Evolutionary conservation across 148 eudicot genomes (phyloP).

Genomic region (Silene latifolia): DNA sequence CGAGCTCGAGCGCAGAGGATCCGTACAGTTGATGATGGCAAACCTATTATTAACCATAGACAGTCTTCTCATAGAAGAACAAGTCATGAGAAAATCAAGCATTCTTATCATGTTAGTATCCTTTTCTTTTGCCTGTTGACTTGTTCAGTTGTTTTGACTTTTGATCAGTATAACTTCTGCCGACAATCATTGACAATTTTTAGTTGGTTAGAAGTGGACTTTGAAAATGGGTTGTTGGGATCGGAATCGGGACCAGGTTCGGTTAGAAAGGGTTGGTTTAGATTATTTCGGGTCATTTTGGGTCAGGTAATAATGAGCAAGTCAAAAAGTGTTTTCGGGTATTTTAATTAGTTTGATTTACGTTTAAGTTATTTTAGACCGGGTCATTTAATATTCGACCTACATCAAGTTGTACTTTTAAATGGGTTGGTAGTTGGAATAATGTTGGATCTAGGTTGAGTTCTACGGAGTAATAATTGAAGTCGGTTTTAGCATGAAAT

Average conservation of each 20-base stretch:
- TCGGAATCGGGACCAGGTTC: not conserved
- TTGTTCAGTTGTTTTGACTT: not conserved
- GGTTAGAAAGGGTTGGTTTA: not conserved
- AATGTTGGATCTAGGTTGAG: too few relatives aligned
- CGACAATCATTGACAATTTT: not conserved
- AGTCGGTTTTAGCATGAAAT: too few relatives aligned
- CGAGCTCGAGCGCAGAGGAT: conserved; percentile 80
- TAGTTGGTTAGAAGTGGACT: not conserved
- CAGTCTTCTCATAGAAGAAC: conserved; percentile 43
- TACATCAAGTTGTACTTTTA: too few relatives aligned
- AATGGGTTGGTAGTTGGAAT: too few relatives aligned
- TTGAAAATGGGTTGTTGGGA: not conserved
- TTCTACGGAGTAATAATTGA: too few relatives aligned
- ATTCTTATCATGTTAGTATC: conserved; percentile 46
- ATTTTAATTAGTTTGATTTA: too few relatives aligned
- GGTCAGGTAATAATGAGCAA: too few relatives aligned
- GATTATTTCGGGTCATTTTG: not conserved
- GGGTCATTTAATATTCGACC: too few relatives aligned
- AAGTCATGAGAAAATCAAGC: conserved; percentile 42
- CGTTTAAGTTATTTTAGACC: too few relatives aligned
- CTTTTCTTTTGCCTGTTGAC: not conserved
- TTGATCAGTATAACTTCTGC: not conserved
- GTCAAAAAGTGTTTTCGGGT: too few relatives aligned
- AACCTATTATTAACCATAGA: conserved; percentile 24
- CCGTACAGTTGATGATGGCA: conserved; percentile 43